Base-by-base conservation (phyloP, 2,329 filamentous ascomycete genomes). In the Diaporthe ampelina region DNA sequence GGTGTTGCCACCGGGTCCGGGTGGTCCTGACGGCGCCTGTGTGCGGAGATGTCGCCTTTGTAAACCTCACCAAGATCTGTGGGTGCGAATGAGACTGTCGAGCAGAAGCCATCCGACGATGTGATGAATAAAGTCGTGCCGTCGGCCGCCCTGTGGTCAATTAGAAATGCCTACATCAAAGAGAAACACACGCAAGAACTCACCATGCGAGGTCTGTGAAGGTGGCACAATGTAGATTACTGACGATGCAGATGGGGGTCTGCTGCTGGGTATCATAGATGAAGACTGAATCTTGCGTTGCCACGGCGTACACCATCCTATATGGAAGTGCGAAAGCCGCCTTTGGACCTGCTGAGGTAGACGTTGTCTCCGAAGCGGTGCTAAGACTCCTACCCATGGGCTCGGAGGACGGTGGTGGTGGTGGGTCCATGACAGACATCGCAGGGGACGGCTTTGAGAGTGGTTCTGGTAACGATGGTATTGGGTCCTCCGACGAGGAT, bases 41-140 rank as follows among this genome's bases (percentile, higher is more conserved):
- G 81, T 19, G 86, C 85, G n/a, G 87, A 86, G 52, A 92, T 82
- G 69, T 94, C 91, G 43, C 92, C 93, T 11, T 91, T 92, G 82
- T 97, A 97, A 7, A 91, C 85, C 77, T 96, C 92, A 17, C 97
- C 97, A 1, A 99, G 86, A 82, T 99, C 97, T 11, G 94, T 94
- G 2, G 93, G 87, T 1, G 90, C 84, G 81, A 99, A 99, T 0
- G 95, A 94, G 8, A 99, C 87, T 0, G 94, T 93, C 0, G 97
- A 99, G 82, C 97, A 99, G 85, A 98, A 99, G 0, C 97, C 97
- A 82, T 99, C 97, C 0, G 97, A 98, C 0, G 97, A 99, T n/a
- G 95, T 97, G 85, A 99, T 97, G 67, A 99, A 88, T 29, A 99
- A 86, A 1, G 86, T 88, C 40, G 84, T 79, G 45, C 88, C 88